These are phyloP conservation scores for Tritrichomonas musculus DNA, from an alignment of 208 protist species.

Conservation along the genomic window DNA sequence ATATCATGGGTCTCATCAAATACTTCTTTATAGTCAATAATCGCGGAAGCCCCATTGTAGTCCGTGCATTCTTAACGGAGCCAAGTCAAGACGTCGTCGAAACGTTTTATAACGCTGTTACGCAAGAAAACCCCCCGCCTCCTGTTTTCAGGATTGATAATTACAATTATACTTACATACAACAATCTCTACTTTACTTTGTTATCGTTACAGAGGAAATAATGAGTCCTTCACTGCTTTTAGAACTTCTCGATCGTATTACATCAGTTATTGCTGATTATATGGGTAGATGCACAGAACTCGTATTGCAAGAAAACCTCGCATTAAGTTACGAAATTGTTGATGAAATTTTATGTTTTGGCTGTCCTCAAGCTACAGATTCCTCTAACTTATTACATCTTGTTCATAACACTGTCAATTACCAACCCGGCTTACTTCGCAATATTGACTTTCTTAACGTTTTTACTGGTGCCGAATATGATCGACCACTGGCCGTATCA, in stretches of 20 bases:
- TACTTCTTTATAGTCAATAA: conserved; percentile 17
- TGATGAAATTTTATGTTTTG: conserved; percentile 31
- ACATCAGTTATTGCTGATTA: neutral
- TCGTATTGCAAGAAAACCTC: neutral
- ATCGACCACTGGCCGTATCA: neutral
- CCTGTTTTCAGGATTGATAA: neutral
- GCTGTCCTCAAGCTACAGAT: conserved; percentile 31
- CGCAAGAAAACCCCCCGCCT: neutral
- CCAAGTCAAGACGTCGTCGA: neutral
- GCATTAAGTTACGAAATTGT: neutral
- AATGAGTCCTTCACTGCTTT: neutral
- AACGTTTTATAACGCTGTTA: neutral
- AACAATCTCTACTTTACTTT: neutral
- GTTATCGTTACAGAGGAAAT: neutral
- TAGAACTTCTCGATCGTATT: neutral
- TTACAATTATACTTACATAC: neutral
- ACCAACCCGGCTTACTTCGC: neutral
- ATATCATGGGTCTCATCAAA: conserved; percentile 18
- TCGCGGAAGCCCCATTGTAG: conserved; percentile 9
- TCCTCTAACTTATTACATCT: neutral
- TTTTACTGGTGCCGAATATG: neutral
- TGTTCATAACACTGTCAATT: conserved; percentile 13
- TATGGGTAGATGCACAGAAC: neutral
- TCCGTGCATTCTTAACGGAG: conserved; percentile 1
- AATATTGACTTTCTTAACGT: neutral